Evolutionary conservation across 352 stramenopile genomes (phyloP), one percentile per base, ranked within the genome.

Genomic region (Pythium apleroticum): DNA sequence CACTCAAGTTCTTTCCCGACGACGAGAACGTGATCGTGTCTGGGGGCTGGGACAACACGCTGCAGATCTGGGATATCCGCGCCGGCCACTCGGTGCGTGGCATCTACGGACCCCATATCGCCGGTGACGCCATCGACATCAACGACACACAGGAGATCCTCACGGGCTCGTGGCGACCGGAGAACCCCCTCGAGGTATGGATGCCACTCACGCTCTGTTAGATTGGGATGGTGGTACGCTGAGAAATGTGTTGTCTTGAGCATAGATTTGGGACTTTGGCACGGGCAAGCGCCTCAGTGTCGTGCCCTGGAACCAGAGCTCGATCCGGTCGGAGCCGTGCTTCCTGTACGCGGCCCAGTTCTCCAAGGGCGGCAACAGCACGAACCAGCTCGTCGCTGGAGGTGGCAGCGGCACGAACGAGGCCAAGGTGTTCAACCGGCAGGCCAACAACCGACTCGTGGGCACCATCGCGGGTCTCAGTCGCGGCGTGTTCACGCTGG

Each of bases 1-100:
- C 90, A 14, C 64, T 96, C 71, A 97, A 97, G 74, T 97, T 96
- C 45, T 71, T 78, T 62, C 88, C 86, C 10, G 63, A 89, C 48
- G 84, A 93, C 41, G 81, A 94, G 60, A 90, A 95, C 77, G 76
- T 77, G 50, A 73, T 96, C 37, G 64, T 98, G 14, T 94, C 87
- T 8, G 91, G 91, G 11, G 90, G 91, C 22, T 98, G 91, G 91
- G 91, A 98, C 70, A 97, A 97, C 81, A 97, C 89, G 39, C 68
- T 98, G 2, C 91, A 97, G 77, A 96, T 98, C 67, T 98, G 91
- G 91, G 91, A 98, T 59, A 63, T 92, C 25, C 81, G 91, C 33
- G 78, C 75, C 7, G 90, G 89, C n/a, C 72, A 96, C 67, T 92
- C 89, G 6, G 90, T 97, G 37, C 88, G 88, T 35, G 83, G 80